phyloP scores from a whole-genome alignment of 306 rosid genomes.

The Nissolia schottii region DNA sequence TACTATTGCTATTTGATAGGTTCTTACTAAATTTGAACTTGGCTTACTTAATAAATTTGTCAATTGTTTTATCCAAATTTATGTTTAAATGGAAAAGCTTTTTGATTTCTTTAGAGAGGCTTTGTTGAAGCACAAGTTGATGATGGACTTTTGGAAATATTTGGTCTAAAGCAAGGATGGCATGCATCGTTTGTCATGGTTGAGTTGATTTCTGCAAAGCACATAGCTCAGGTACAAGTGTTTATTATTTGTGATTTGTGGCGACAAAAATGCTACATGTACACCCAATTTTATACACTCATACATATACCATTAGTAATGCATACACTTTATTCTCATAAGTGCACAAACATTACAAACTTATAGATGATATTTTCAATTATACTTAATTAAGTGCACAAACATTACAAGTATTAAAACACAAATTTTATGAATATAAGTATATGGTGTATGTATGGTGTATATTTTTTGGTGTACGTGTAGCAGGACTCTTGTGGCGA shows the following conservation, averaged over 20 bases:
- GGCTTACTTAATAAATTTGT: background rate
- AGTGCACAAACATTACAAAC: too few species aligned
- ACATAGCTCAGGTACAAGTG: slow-evolving; percentile 80
- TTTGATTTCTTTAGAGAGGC: slow-evolving; percentile 53
- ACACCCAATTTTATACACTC: too few species aligned
- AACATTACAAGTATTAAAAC: too few species aligned
- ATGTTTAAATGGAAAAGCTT: background rate
- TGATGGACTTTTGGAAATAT: slow-evolving; percentile 94
- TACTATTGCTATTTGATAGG: background rate
- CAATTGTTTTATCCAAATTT: background rate
- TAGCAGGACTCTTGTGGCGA: too few species aligned
- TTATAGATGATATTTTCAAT: too few species aligned
- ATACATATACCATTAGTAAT: too few species aligned
- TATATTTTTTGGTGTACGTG: too few species aligned
- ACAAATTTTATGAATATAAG: too few species aligned
- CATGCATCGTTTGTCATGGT: slow-evolving; percentile 99
- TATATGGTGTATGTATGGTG: too few species aligned
- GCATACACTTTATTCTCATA: too few species aligned
- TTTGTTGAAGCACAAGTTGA: slow-evolving; percentile 92
- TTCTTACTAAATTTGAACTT: background rate
- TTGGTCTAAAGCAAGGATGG: slow-evolving; percentile 99
- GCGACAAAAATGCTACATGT: too few species aligned
- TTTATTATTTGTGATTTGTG: background rate
- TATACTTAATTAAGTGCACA: too few species aligned
- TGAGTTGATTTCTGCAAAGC: slow-evolving; percentile 86